phyloP scores from a whole-genome alignment of 768 basidiomycete species.

The Mycena pura region DNA sequence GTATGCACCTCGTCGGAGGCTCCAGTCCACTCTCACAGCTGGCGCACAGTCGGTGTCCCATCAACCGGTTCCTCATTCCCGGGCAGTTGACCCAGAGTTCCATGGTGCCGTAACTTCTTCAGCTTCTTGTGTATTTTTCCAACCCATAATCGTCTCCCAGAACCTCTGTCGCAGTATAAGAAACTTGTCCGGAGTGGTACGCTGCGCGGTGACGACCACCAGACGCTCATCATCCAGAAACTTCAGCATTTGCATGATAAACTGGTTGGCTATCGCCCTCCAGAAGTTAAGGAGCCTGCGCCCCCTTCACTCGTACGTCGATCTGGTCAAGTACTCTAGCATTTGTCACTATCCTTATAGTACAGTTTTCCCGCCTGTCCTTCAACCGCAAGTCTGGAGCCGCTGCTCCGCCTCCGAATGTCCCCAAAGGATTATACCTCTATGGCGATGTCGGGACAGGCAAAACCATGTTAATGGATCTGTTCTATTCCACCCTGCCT shows the following conservation, averaged over 20 bases:
- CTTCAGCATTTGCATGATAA: slow-evolving; percentile 82
- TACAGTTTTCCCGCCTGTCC: slow-evolving; percentile 52
- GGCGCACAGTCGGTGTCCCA: neutral
- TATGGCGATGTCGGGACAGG: slow-evolving; percentile 98
- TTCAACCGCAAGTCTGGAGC: slow-evolving; percentile 49
- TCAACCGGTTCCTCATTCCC: neutral
- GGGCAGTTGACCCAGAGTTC: neutral
- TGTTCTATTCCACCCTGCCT: slow-evolving; percentile 89
- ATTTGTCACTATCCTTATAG: slow-evolving; percentile 25
- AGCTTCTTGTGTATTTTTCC: neutral
- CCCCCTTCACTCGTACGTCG: slow-evolving; percentile 46
- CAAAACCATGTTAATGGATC: slow-evolving; percentile 99
- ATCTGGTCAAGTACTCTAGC: neutral
- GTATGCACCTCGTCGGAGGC: slow-evolving; percentile 3
- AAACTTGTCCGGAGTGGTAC: slow-evolving; percentile 51
- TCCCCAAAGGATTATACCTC: slow-evolving; percentile 91
- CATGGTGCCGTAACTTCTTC: slow-evolving; percentile 6
- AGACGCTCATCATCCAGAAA: slow-evolving; percentile 82
- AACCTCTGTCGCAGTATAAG: slow-evolving; percentile 52
- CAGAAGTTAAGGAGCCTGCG: slow-evolving; percentile 56
- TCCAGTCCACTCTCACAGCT: slow-evolving; percentile 1
- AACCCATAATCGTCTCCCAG: slow-evolving; percentile 26
- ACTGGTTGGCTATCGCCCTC: slow-evolving; percentile 74
- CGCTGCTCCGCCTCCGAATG: slow-evolving; percentile 52
- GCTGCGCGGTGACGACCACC: slow-evolving; percentile 81